Percentiles rank a stretch among this genome's conserved stretches.
phyloP scores from a whole-genome alignment of 306 rosid species.

The Pachyrhizus erosus region DNA sequence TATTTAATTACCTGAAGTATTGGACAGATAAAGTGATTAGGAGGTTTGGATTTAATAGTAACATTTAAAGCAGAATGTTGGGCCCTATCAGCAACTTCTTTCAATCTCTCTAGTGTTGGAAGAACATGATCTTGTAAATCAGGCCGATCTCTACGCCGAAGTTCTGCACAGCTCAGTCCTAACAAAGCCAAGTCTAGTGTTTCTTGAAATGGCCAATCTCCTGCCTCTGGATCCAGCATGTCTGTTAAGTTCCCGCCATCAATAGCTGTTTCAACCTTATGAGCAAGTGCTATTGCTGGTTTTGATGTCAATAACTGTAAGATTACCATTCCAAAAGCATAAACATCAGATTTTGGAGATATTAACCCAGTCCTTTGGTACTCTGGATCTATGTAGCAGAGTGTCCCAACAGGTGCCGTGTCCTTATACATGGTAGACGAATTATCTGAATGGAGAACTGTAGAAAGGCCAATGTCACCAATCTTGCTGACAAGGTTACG shows the following conservation, averaged over 20 bases:
- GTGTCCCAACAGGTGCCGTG: conserved; percentile 83
- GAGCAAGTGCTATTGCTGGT: conserved; percentile 80
- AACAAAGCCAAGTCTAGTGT: conserved; percentile 69
- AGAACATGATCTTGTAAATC: conserved; percentile 73
- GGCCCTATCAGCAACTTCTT: conserved; percentile 66
- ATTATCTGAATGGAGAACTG: conserved; percentile 66
- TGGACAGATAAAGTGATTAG: conserved; percentile 93
- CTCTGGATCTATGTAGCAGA: conserved; percentile 95
- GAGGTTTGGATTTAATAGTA: conserved; percentile 57
- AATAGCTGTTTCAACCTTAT: conserved; percentile 81
- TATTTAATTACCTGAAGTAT: conserved; percentile 72
- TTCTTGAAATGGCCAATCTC: conserved; percentile 86
- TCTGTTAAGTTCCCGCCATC: conserved; percentile 51
- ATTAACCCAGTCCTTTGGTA: conserved; percentile 81
- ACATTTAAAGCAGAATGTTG: conserved; percentile 47
- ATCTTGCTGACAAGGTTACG: conserved; percentile 85
- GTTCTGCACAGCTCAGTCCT: conserved; percentile 86
- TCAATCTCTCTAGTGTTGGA: conserved; percentile 74
- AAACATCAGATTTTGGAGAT: conserved; percentile 88
- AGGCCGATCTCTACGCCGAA: conserved; percentile 88
- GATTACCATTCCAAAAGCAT: conserved; percentile 93
- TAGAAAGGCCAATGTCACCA: conserved; percentile 92
- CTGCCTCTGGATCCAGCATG: conserved; percentile 79
- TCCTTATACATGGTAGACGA: conserved; percentile 61
- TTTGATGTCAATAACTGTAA: conserved; percentile 86